Evolutionary conservation across 306 rosid genomes (phyloP).

Genomic region (Hippophae rhamnoides): DNA sequence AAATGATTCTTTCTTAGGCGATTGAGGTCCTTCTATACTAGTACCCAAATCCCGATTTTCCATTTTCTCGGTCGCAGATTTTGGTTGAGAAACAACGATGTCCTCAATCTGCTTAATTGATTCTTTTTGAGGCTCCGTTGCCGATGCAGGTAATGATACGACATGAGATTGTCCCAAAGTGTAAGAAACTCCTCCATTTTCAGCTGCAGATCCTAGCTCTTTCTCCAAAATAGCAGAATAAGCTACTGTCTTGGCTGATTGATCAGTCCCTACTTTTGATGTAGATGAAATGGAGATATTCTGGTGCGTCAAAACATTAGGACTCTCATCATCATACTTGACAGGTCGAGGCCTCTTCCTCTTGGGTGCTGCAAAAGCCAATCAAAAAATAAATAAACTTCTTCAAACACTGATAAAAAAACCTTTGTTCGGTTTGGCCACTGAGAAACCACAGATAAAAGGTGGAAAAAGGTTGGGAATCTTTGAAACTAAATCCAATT

Average conservation of each 20-base stretch:
- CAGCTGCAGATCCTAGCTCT: slow-evolving; percentile 44
- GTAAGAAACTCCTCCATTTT: slow-evolving; percentile 31
- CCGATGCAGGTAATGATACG: not conserved
- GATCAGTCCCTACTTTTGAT: slow-evolving; percentile 35
- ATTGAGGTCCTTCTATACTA: slow-evolving; percentile 53
- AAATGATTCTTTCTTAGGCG: slow-evolving; percentile 63
- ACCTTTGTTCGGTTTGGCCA: not conserved
- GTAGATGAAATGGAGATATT: slow-evolving; percentile 44
- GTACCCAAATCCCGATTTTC: slow-evolving; percentile 37
- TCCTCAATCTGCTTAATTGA: slow-evolving; percentile 36
- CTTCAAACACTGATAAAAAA: not conserved
- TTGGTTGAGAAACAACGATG: slow-evolving; percentile 28
- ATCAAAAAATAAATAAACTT: slow-evolving; percentile 2
- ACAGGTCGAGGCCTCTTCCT: slow-evolving; percentile 74
- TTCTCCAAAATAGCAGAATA: slow-evolving; percentile 39
- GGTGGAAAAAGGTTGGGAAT: slow-evolving; percentile 11
- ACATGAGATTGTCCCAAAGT: slow-evolving; percentile 25
- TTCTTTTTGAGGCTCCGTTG: slow-evolving; percentile 37
- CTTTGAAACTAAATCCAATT: slow-evolving; percentile 5
- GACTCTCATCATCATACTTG: slow-evolving; percentile 65
- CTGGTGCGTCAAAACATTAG: slow-evolving; percentile 29
- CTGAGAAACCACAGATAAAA: slow-evolving; percentile 20
- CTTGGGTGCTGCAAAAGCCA: slow-evolving; percentile 55
- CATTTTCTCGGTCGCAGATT: slow-evolving; percentile 35
- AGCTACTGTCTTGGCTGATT: slow-evolving; percentile 37